These are phyloP conservation scores for Cladobotryum mycophilum DNA, from an alignment of 2,329 filamentous ascomycete genomes.

Conservation along the genomic window DNA sequence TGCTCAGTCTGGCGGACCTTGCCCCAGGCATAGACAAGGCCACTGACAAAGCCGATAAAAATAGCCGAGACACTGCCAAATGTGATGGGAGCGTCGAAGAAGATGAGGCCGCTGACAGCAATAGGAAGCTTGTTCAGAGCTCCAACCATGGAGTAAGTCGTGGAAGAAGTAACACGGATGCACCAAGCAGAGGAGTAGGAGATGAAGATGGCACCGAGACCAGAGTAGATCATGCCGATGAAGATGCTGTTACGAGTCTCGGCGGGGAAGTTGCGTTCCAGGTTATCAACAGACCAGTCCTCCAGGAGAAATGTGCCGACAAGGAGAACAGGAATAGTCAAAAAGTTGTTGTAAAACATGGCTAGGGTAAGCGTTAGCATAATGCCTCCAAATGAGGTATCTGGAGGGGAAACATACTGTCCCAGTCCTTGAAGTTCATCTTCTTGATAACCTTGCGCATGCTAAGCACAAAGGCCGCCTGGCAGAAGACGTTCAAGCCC, in stretches of 20 bases:
- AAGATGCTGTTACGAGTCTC: constrained; percentile 73
- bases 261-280: constrained; percentile 81
- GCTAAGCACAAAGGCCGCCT: constrained; percentile 77
- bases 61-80: constrained; percentile 90
- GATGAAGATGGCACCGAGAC: constrained; percentile 90
- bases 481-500: constrained; percentile 93
- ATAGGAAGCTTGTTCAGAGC: constrained; percentile 97
- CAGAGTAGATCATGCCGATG: constrained; percentile 88
- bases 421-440: constrained; percentile 99
- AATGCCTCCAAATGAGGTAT: neutral
- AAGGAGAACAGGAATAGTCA: constrained; percentile 89
- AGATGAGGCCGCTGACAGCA: constrained; percentile 83
- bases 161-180: constrained; percentile 93
- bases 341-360: constrained; percentile 99
- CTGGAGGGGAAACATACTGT: constrained; percentile 61
- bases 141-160: constrained; percentile 98
- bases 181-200: constrained; percentile 99
- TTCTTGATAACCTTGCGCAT: constrained; percentile 99
- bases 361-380: constrained; percentile 49
- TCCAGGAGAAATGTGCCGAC: constrained; percentile 76
- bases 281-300: constrained; percentile 84
- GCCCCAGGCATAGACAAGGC: constrained; percentile 70
- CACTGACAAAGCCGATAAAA: constrained; percentile 81
- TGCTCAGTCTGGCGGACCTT: constrained; percentile 54
- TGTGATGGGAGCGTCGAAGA: constrained; percentile 92